Evolutionary conservation across 495 filamentous ascomycete genomes (phyloP).

Genomic region (Penicillium mononematosum): DNA sequence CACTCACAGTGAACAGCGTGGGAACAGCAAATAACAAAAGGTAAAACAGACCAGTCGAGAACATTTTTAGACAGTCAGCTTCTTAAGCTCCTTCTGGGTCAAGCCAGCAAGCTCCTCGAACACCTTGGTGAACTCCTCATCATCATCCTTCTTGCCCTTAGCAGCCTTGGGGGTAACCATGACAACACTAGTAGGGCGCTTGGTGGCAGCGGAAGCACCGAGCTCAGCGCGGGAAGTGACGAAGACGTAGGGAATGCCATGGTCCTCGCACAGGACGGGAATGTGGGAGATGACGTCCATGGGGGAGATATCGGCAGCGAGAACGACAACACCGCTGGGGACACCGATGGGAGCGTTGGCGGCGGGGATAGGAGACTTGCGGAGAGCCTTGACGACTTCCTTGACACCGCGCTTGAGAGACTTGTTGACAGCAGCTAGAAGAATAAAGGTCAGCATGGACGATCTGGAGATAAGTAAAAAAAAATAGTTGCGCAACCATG

Average conservation of each 20-base stretch:
- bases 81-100: slow-evolving; percentile 65
- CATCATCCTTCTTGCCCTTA: slow-evolving; percentile 54
- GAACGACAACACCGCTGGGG: slow-evolving; percentile 74
- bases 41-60: slow-evolving; percentile 27
- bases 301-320: slow-evolving; percentile 95
- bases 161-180: slow-evolving; percentile 68
- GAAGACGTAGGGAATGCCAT: slow-evolving; percentile 91
- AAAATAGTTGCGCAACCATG: slow-evolving; percentile 9
- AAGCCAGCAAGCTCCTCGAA: slow-evolving; percentile 72
- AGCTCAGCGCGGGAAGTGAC: slow-evolving; percentile 84
- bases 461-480: slow-evolving; percentile 4
- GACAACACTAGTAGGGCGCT: slow-evolving; percentile 91
- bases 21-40: slow-evolving; percentile 27
- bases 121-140: slow-evolving; percentile 68
- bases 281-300: slow-evolving; percentile 98
- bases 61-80: slow-evolving; percentile 44
- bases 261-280: slow-evolving; percentile 95
- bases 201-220: slow-evolving; percentile 85
- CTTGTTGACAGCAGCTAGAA: slow-evolving; percentile 81
- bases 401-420: slow-evolving; percentile 96
- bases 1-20: slow-evolving; percentile 31
- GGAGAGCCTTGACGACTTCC: slow-evolving; percentile 95
- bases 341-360: slow-evolving; percentile 51
- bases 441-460: slow-evolving; percentile 20
- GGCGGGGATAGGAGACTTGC: slow-evolving; percentile 68